Evolutionary conservation across 106 monocot species (phyloP).

Genomic region (Acorus calamus): DNA sequence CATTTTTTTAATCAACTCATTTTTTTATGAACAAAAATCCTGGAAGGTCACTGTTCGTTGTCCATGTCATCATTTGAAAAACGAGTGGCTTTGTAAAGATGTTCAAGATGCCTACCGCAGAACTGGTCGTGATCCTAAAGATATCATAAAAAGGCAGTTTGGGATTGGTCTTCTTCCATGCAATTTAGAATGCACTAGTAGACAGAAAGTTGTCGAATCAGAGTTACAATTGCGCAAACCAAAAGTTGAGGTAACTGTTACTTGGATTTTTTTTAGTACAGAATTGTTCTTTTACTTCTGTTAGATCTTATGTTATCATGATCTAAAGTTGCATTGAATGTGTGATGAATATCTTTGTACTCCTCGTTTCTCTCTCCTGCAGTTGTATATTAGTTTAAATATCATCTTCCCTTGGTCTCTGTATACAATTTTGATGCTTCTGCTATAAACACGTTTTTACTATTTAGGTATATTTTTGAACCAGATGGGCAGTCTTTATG

Average conservation of each 20-base stretch:
- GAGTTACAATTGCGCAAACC: conserved; percentile 61
- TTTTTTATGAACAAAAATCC: conserved; percentile 3
- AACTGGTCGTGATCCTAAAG: conserved; percentile 58
- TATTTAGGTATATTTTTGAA: no score
- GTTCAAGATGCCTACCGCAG: conserved; percentile 33
- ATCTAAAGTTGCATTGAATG: background rate
- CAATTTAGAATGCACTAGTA: conserved; percentile 51
- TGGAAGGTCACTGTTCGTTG: conserved; percentile 72
- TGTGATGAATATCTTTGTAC: no score
- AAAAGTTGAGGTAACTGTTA: conserved; percentile 33
- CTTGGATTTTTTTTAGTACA: background rate
- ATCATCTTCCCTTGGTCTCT: no score
- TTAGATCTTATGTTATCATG: no score
- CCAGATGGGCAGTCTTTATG: no score
- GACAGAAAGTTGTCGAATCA: conserved; percentile 41
- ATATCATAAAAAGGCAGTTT: conserved; percentile 53
- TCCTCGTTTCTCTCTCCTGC: no score
- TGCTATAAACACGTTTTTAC: no score
- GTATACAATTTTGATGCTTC: no score
- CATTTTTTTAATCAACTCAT: background rate
- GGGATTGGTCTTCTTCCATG: conserved; percentile 74
- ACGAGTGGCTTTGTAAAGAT: conserved; percentile 70
- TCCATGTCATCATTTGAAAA: conserved; percentile 56
- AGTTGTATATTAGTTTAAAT: no score
- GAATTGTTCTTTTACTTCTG: background rate